Base-by-base conservation (phyloP, 2,329 filamentous ascomycete genomes). In the Byssochlamys sp. region DNA sequence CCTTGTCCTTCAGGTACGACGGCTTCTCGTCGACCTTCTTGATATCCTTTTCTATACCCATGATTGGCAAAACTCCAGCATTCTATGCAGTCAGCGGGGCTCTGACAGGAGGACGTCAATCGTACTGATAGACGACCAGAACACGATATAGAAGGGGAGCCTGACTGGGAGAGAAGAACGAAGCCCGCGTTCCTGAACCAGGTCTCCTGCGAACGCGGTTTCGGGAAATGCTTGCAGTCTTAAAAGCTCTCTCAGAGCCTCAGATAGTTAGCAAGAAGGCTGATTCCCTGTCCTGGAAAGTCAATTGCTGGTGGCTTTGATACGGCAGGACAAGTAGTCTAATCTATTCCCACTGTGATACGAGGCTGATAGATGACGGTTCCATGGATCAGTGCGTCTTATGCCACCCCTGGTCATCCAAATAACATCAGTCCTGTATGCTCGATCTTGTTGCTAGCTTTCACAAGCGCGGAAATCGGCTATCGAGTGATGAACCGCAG, bases 11-110 rank as follows among this genome's bases (percentile, higher is more conserved):
- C 59, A 67, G 59, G 60, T 66, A 66, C 52, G 65, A 59, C 10
- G 65, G 62, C 33, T 66, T 66, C 61, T 68, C 66, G 53, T 62
- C 66, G 53, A 54, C 54, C 33, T 55, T 61, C 54, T 63, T 64
- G 70, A 68, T 49, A 26, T 26, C 24, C 10, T 27, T 27, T 2
- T 51, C 24, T 2, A 1, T 11, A 51, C 24, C 26, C 49, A 51
- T 51, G 5, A 9, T 51, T 7, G 49, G 24, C 10, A 11, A 27
- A 7, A 26, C 24, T 28, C 7, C 24, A 12, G 5, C 6, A 51
- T 26, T 2, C 49, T 28, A 51, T 26, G 19, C 10, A 2, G 9
- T n/a, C 26, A 12, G 49, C 19, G 19, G 19, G 4, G 9, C 48
- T 6, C 5, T 10, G 7, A 31, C 29, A 19, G 26, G 25, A 51